Evolutionary conservation across 306 rosid species (phyloP), one percentile per base, ranked within the genome.

Genomic region (Cercis canadensis): DNA sequence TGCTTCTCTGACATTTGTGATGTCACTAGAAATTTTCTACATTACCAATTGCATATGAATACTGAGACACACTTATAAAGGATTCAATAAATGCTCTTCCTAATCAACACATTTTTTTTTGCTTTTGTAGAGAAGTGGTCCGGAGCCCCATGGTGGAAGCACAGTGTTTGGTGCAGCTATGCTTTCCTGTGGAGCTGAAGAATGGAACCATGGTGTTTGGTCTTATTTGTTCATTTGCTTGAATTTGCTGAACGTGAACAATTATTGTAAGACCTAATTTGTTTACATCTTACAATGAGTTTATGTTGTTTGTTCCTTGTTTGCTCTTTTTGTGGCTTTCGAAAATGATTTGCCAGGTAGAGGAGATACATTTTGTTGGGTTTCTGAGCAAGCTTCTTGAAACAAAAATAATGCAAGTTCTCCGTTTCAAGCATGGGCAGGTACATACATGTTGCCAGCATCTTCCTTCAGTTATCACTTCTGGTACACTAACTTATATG

Each of bases 61-160:
- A 59, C 58, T 8, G 58, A 24, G 52, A 47, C 46, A 11, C 7
- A 62, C 59, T 52, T 50, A 46, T 17, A 45, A 73, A 45, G 67
- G 70, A 74, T 74, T 72, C 46, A 57, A 54, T 72, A 65, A 64
- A 74, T 75, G 58, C 51, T 61, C 51, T 79, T 72, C 73, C 83
- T 75, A 78, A 75, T 67, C 63, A 50, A 72, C 49, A 32, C 36
- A 63, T 73, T 53, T 29, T 65, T 24, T 24, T 24, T 55, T 81
- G 55, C 82, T 69, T 67, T 76, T 85, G 83, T 79, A 93, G 98
- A 82, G 96, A 90, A 81, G 86, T 85, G 69, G 98, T 93, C 34
- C 78, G 83, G 72, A 88, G 98, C 81, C 97, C 94, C 40, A 93
- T 93, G 98, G 98, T 93, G 72, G 97, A 93, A 88, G 98, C 79